Evolutionary conservation across 352 stramenopile species (phyloP), one percentile per base, ranked within the genome.

Genomic region (Globisporangium nunn): DNA sequence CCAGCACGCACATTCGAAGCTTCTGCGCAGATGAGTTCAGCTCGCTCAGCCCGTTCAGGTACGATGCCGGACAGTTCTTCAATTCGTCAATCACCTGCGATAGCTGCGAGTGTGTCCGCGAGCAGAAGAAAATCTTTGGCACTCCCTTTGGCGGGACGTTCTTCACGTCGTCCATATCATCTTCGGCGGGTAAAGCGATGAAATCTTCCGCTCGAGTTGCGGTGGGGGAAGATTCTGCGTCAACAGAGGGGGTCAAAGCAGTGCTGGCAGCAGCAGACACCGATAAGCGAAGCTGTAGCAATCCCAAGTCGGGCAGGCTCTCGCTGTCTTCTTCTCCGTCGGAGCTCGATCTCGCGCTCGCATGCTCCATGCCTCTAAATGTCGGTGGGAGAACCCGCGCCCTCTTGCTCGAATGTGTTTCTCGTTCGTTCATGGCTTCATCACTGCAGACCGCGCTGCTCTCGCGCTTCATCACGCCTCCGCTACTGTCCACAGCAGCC

Each of bases 81-180:
- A 94, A 66, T 65, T 94, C 81, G 17, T 88, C 71, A 11, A 90
- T 68, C 18, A 92, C 81, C 66, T 95, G 86, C 15, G 84, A 66
- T 11, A 95, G 50, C 62, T 95, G 85, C 52, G 84, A 94, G 55
- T 95, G 86, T 37, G 86, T 95, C 0, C 86, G 80, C n/a, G 86
- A 95, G 59, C 82, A 92, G 50, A 94, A 95, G 62, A 81, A 94
- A 53, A 95, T 95, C 39, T 71, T 73, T 12, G 78, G 82, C 23
- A 75, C 35, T 11, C 28, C 48, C 33, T 29, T 45, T 15, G 59
- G 58, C 18, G 30, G 30, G 6, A 7, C 44, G 18, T 31, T 18
- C 18, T 47, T 50, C 3, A 51, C 35, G 1, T 2, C 18, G 8
- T 39, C 28, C 31, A 40, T 23, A 29, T 18, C 28, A 39, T 37